Base-by-base conservation (phyloP, 805 yeast genomes). In the Candida namnaoensis region DNA sequence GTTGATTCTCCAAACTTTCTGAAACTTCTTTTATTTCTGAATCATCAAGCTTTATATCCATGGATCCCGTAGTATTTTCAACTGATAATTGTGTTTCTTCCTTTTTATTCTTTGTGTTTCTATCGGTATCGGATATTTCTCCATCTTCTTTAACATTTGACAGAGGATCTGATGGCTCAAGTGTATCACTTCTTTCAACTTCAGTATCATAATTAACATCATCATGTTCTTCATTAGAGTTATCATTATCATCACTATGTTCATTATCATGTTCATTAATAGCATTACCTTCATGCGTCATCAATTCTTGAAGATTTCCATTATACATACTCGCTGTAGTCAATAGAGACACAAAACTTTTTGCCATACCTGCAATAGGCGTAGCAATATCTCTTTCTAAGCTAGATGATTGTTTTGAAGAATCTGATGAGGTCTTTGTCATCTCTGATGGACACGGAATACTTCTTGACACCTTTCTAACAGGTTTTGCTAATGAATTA, bases 321-420 rank as follows among this genome's bases (percentile, higher is more conserved):
- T 43, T 48, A 51, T 71, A 74, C 44, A 74, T 68, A 46, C 78
- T 72, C 0, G 82, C 79, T 0, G 82, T 71, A 0, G 83, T 75
- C 42, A 78, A 60, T 40, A 76, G 52, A 0, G 76, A 72, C 3
- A 74, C 78, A 48, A 78, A 68, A 36, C 78, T 72, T 48, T 67
- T 68, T 14, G 78, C 72, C 57, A 72, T 69, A 36, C 66, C 69
- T 12, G 65, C 64, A 12, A 30, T 26, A 1, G 69, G 63, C 26
- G 52, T 54, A 2, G 65, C 69, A 14, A 61, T 56, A 41, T 62
- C 64, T 11, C 44, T 54, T 1, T 49, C 63, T 8, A 23, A 5
- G 7, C 8, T 8, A 30, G 27, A 19, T 28, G 34, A 28, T 6
- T 9, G 6, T 19, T 27, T 11, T 36, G 38, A 36, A 1, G 38